Evolutionary conservation across 345 rosid species (phyloP).

Genomic region (Citrus unshiu): DNA sequence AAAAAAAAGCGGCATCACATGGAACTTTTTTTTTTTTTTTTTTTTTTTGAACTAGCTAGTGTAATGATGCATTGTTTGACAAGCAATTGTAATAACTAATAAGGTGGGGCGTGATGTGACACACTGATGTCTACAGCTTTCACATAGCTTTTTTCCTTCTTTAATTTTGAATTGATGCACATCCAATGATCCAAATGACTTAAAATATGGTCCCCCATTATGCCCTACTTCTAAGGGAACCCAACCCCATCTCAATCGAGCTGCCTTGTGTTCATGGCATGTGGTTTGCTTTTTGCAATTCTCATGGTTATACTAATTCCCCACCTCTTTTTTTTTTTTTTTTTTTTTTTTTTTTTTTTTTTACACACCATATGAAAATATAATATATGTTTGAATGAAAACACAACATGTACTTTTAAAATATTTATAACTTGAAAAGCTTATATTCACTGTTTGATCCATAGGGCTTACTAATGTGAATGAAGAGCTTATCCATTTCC

Average conservation of each 20-base stretch:
- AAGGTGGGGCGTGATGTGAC: not conserved
- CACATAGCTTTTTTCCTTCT: not conserved
- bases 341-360: not conserved
- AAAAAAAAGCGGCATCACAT: no score
- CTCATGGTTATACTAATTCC: not conserved
- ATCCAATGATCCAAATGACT: not conserved
- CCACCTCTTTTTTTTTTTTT: not conserved
- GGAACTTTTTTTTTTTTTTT: no score
- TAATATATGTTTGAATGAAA: not conserved
- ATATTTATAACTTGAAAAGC: not conserved
- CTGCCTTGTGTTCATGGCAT: constrained; percentile 1
- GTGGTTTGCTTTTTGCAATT: not conserved
- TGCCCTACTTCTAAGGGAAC: constrained; percentile 30
- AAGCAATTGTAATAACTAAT: no score
- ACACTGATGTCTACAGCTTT: constrained; percentile 18
- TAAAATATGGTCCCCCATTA: constrained; percentile 22
- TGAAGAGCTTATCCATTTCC: no score
- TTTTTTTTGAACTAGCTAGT: no score
- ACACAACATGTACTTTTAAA: not conserved
- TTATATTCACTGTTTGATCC: no score
- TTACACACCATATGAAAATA: not conserved
- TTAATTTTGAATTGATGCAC: constrained; percentile 13
- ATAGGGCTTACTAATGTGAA: no score
- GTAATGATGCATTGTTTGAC: no score
- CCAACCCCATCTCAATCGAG: constrained; percentile 15